Evolutionary conservation across 2,329 filamentous ascomycete species (phyloP).

Genomic region (Fonsecaea pugnacius): DNA sequence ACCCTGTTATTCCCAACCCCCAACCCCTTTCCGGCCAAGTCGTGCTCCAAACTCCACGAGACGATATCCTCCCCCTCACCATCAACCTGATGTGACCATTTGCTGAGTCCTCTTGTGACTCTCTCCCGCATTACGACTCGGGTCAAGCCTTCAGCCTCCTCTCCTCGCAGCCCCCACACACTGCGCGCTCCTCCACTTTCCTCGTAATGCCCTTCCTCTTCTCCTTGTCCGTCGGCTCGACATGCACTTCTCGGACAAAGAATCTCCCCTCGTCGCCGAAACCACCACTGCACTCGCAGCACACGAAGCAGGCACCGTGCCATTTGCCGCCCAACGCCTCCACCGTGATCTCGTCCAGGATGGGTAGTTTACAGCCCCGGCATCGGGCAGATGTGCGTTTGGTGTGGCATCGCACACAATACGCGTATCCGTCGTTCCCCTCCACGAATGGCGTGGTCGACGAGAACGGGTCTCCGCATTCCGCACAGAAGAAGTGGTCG

Average conservation of each 20-base stretch:
- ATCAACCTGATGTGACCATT: neutral
- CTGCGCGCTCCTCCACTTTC: slow-evolving; percentile 58
- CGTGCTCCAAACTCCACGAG: neutral
- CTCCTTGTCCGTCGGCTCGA: slow-evolving; percentile 50
- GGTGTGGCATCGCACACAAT: slow-evolving; percentile 93
- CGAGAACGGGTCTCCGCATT: slow-evolving; percentile 84
- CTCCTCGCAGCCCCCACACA: slow-evolving; percentile 67
- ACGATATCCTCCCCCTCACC: neutral
- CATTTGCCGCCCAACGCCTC: slow-evolving; percentile 88
- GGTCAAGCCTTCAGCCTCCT: slow-evolving; percentile 61
- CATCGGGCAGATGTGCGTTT: slow-evolving; percentile 90
- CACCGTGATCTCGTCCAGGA: slow-evolving; percentile 88
- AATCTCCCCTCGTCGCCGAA: slow-evolving; percentile 66
- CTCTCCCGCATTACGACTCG: neutral
- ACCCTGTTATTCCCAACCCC: no score
- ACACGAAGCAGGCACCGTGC: slow-evolving; percentile 91
- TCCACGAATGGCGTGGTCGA: slow-evolving; percentile 81
- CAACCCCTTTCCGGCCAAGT: neutral
- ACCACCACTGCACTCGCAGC: slow-evolving; percentile 65
- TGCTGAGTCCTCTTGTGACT: no score
- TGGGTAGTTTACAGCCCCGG: slow-evolving; percentile 77
- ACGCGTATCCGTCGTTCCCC: slow-evolving; percentile 88
- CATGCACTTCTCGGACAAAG: slow-evolving; percentile 62
- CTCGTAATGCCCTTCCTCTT: slow-evolving; percentile 49
- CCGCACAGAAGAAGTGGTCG: slow-evolving; percentile 98